Evolutionary conservation across 2,329 filamentous ascomycete species (phyloP).

Genomic region (Colletotrichum sp.): DNA sequence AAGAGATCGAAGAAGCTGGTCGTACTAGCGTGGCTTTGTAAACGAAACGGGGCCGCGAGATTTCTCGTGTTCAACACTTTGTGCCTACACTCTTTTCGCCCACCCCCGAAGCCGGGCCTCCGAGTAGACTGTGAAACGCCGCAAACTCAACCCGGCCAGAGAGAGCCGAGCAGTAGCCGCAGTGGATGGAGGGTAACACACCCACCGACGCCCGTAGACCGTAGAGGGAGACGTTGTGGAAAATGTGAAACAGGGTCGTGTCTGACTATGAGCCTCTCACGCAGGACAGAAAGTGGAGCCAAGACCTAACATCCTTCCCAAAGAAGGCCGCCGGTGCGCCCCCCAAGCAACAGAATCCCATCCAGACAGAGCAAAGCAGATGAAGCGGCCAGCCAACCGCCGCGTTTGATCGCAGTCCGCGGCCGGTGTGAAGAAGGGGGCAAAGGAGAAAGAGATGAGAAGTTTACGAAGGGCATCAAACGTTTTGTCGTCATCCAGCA

Average conservation of each 20-base stretch:
- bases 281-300: conserved; percentile 19
- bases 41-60: conserved; percentile 5
- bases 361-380: not conserved
- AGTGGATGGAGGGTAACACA: not conserved
- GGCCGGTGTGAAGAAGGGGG: not conserved
- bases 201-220: not conserved
- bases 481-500: not conserved
- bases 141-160: not conserved
- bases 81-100: not conserved
- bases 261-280: conserved; percentile 14
- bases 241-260: conserved; percentile 18
- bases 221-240: not conserved
- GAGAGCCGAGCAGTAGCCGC: not conserved
- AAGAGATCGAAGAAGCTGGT: not conserved
- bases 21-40: not conserved
- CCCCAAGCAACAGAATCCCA: not conserved
- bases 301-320: not conserved
- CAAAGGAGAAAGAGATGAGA: not conserved
- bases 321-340: not conserved
- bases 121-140: conserved; percentile 9
- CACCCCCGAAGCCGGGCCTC: not conserved
- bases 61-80: not conserved
- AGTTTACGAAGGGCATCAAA: not conserved
- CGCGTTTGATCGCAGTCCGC: not conserved
- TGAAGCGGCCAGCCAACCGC: not conserved